phyloP scores from a whole-genome alignment of 1,284 basidiomycete species.

The Ceraceosorus bombacis region DNA sequence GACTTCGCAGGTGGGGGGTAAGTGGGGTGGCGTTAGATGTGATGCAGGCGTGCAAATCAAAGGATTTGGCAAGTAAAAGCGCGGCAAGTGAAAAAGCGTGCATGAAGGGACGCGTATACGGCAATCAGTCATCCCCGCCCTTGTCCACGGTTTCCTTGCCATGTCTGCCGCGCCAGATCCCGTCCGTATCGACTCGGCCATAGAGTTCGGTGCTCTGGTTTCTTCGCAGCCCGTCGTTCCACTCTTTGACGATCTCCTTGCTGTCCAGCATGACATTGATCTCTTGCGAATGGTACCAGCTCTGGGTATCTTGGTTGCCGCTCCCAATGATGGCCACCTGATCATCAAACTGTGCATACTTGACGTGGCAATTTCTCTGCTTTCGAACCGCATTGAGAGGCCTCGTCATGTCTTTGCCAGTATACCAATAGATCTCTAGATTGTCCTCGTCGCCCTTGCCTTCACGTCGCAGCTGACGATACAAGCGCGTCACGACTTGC shows the following conservation, averaged over 20 bases:
- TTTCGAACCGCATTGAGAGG: slow-evolving; percentile 66
- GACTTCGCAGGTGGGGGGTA: too few species aligned
- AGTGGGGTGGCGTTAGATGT: too few species aligned
- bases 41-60: too few species aligned
- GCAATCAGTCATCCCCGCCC: slow-evolving; percentile 14
- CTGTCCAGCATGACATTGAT: slow-evolving; percentile 69
- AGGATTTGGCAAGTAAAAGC: too few species aligned
- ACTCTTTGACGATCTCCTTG: slow-evolving; percentile 58
- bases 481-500: slow-evolving; percentile 63
- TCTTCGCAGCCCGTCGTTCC: slow-evolving; percentile 59
- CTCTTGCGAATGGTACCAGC: slow-evolving; percentile 72
- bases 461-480: slow-evolving; percentile 45
- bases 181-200: slow-evolving; percentile 60
- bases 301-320: slow-evolving; percentile 60
- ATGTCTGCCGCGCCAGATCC: slow-evolving; percentile 60
- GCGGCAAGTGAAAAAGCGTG: too few species aligned
- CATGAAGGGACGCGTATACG: neutral
- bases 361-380: slow-evolving; percentile 64
- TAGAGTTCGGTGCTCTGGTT: slow-evolving; percentile 68
- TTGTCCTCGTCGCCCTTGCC: slow-evolving; percentile 50
- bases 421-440: slow-evolving; percentile 59
- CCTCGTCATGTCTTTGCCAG: slow-evolving; percentile 62
- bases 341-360: slow-evolving; percentile 67
- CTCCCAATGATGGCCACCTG: slow-evolving; percentile 64
- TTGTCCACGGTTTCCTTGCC: slow-evolving; percentile 35